Evolutionary conservation across 441 rosid species (phyloP).

Genomic region (Croton setiger): DNA sequence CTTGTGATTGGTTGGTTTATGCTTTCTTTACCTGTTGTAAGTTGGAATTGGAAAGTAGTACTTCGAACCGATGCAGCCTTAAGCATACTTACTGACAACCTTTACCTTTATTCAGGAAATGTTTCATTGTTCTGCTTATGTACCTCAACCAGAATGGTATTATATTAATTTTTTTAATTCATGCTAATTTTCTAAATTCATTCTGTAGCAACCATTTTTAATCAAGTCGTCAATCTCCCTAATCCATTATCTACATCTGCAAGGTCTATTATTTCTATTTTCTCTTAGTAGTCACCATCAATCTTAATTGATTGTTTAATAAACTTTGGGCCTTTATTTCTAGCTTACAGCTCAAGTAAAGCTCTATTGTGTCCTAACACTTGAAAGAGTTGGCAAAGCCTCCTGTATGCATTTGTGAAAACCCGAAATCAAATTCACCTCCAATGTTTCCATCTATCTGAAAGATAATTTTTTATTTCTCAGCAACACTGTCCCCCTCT

Average conservation of each 20-base stretch:
- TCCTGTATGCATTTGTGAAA: background rate
- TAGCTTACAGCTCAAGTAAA: background rate
- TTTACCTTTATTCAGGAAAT: background rate
- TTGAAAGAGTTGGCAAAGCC: background rate
- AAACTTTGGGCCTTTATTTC: background rate
- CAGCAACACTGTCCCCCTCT: background rate
- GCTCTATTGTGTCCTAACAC: background rate
- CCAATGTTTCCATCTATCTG: background rate
- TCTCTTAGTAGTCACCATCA: background rate
- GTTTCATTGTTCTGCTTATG: constrained; percentile 10
- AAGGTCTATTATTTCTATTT: background rate
- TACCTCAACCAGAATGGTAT: background rate
- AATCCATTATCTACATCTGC: background rate
- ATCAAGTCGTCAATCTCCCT: background rate
- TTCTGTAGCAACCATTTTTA: background rate
- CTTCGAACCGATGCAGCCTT: background rate
- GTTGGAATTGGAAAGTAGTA: background rate
- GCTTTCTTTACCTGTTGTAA: background rate
- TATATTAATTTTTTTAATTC: background rate
- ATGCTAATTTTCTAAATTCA: no score
- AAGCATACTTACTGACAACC: no score
- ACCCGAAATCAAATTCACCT: background rate
- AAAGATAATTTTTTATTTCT: background rate
- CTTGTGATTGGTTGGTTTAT: background rate
- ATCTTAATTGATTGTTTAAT: background rate